Evolutionary conservation across 2,329 filamentous ascomycete genomes (phyloP).

Genomic region (Kalaharituber pfeilii): DNA sequence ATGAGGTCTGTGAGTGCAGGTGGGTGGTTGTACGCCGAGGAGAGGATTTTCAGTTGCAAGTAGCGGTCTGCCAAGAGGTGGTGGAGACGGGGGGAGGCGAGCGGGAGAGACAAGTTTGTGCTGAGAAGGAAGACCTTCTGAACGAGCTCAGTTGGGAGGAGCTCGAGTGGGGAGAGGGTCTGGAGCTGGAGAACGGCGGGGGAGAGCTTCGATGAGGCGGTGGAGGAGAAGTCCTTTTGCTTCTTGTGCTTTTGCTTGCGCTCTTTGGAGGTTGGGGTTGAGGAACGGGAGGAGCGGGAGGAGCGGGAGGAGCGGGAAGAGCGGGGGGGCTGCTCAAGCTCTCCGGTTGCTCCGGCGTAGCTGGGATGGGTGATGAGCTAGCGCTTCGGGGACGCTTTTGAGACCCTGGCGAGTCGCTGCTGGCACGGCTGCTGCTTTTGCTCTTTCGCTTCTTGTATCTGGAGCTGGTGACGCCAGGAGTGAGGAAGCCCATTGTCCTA

Average conservation of each 20-base stretch:
- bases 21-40: neutral
- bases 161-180: conserved; percentile 5
- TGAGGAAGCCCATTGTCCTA: neutral
- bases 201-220: too few relatives aligned
- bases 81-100: conserved; percentile 1
- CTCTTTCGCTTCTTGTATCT: neutral
- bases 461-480: neutral
- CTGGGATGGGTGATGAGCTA: neutral
- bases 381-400: neutral
- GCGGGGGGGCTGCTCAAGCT: neutral
- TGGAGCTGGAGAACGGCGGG: conserved; percentile 25
- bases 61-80: conserved; percentile 1
- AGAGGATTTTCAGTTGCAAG: conserved; percentile 3
- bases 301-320: conserved; percentile 1
- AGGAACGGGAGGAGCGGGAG: conserved; percentile 5
- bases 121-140: conserved; percentile 4
- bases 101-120: conserved; percentile 3
- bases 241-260: conserved; percentile 2
- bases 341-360: neutral
- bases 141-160: neutral
- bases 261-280: conserved; percentile 2
- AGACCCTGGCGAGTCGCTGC: neutral
- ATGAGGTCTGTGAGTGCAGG: neutral
- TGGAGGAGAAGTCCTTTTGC: conserved; percentile 3
- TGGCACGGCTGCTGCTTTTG: neutral